Evolutionary conservation across 345 rosid species (phyloP).

Genomic region (Hibiscus trionum): DNA sequence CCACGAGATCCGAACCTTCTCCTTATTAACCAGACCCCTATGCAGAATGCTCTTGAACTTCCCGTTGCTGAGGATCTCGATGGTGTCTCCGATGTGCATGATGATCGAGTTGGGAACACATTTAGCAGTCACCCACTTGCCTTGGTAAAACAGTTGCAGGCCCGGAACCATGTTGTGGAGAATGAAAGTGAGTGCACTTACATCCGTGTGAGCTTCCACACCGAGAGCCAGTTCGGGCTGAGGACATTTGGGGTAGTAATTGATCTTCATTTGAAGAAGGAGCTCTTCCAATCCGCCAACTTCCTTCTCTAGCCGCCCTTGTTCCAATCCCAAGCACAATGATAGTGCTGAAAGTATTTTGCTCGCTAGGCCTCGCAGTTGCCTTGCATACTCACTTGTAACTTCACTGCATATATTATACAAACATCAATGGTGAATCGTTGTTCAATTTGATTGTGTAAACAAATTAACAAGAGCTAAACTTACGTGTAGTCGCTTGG

Average conservation of each 20-base stretch:
- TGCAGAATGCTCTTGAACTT: slow-evolving; percentile 1
- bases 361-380: background rate
- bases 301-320: background rate
- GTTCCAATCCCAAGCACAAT: background rate
- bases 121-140: background rate
- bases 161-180: slow-evolving; percentile 6
- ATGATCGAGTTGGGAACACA: slow-evolving; percentile 1
- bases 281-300: background rate
- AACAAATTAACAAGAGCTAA: background rate
- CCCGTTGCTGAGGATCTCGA: background rate
- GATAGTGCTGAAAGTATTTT: slow-evolving; percentile 1
- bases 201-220: background rate
- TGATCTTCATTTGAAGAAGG: background rate
- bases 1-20: slow-evolving; percentile 1
- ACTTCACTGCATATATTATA: background rate
- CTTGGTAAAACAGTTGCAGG: background rate
- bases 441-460: background rate
- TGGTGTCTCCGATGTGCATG: slow-evolving; percentile 2
- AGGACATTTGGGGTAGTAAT: background rate
- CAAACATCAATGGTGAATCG: background rate
- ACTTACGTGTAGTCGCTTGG: slow-evolving; percentile 4
- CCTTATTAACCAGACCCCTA: slow-evolving; percentile 1
- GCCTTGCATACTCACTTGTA: slow-evolving; percentile 3
- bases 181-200: slow-evolving; percentile 3
- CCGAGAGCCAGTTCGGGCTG: slow-evolving; percentile 1